phyloP scores from a whole-genome alignment of 139 green algal species.

The Tetratostichococcus sp. region DNA sequence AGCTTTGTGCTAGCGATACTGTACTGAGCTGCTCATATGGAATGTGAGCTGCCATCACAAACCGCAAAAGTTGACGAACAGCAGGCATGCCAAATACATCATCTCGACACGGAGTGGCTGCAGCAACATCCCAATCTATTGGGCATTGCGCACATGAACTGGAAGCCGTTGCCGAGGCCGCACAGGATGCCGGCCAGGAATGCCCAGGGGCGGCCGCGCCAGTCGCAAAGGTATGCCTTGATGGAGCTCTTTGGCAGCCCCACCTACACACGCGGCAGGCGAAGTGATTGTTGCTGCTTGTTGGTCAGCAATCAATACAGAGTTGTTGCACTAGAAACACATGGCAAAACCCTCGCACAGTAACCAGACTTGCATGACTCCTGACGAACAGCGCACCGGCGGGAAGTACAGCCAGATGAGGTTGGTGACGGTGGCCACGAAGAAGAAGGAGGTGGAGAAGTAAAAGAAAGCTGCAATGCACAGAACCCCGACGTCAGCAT shows the following conservation, averaged over 20 bases:
- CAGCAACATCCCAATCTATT: no score
- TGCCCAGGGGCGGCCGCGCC: constrained; percentile 11
- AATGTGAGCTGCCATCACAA: no score
- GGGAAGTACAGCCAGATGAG: constrained; percentile 22
- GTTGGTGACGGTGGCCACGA: constrained; percentile 13
- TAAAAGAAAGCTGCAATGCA: constrained; percentile 27
- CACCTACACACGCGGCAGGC: not conserved
- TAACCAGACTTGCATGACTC: no score
- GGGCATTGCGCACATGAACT: constrained; percentile 26
- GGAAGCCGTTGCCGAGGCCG: constrained; percentile 27
- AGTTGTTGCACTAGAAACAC: no score
- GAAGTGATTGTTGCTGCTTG: no score
- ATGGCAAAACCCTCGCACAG: no score
- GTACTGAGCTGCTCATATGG: no score
- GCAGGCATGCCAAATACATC: not conserved
- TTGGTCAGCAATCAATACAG: no score
- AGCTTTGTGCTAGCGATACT: no score
- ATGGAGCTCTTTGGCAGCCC: constrained; percentile 16
- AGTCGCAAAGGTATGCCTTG: constrained; percentile 10
- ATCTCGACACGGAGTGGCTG: no score
- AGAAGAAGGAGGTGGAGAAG: constrained; percentile 25
- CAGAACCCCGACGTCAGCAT: not conserved
- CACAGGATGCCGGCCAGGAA: constrained; percentile 31
- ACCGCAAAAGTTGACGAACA: not conserved
- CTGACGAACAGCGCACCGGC: no score